These are phyloP conservation scores for Phytophthora chlamydospora DNA, from an alignment of 352 stramenopile species.

Conservation along the genomic window DNA sequence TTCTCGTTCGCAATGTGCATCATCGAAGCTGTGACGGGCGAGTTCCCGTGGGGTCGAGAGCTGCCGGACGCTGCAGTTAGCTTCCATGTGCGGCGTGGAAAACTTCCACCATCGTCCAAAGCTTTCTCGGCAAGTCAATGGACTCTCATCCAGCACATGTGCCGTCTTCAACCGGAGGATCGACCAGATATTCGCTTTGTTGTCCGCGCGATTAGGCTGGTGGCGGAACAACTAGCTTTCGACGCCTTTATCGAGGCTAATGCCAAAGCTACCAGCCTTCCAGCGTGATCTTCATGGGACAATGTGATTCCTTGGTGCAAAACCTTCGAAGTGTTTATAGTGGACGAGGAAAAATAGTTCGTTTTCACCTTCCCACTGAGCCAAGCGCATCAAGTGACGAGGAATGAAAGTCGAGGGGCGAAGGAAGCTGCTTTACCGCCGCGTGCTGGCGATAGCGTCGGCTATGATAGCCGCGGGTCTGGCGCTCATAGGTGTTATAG, in stretches of 20 bases:
- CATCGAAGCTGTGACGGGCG: conserved; percentile 24
- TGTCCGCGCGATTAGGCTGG: conserved; percentile 13
- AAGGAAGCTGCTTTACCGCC: conserved; percentile 1
- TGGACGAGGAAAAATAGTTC: background rate
- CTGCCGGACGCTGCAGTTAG: conserved; percentile 22
- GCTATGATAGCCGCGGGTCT: conserved; percentile 7
- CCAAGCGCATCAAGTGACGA: background rate
- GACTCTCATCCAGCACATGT: conserved; percentile 30
- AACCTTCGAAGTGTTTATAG: no score
- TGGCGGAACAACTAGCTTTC: conserved; percentile 6
- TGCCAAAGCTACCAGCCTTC: no score
- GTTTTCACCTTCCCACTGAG: background rate
- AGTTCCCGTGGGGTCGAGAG: conserved; percentile 16
- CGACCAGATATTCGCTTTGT: conserved; percentile 18
- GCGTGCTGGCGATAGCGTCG: background rate
- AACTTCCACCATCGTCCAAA: background rate
- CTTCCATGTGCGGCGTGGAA: conserved; percentile 15
- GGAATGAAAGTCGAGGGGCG: conserved; percentile 2
- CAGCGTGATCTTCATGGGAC: no score
- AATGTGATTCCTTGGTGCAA: no score
- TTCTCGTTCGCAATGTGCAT: conserved; percentile 35
- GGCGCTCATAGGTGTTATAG: conserved; percentile 12
- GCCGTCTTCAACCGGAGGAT: conserved; percentile 10
- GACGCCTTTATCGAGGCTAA: conserved; percentile 5
- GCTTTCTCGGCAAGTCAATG: conserved; percentile 23